Evolutionary conservation across 768 basidiomycete species (phyloP).

Genomic region (Psilocybe cubensis): DNA sequence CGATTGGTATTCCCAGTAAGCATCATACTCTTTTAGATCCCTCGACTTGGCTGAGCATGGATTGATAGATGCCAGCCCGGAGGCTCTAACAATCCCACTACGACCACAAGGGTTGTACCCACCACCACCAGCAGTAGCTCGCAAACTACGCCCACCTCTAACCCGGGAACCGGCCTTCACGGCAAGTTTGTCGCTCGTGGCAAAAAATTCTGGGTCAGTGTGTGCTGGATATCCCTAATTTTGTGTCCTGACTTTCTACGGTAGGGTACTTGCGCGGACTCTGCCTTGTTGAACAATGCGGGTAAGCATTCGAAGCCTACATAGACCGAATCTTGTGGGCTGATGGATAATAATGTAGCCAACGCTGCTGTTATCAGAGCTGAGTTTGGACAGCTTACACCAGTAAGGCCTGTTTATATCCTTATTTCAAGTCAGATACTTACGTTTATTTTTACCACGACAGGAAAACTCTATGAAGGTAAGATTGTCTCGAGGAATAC

Average conservation of each 20-base stretch:
- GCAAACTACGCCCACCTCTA: constrained; percentile 5
- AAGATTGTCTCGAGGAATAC: neutral
- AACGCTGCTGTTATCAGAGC: constrained; percentile 37
- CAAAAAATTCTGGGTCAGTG: constrained; percentile 36
- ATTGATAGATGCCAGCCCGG: constrained; percentile 17
- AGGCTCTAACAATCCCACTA: neutral
- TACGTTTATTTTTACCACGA: neutral
- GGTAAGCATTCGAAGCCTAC: constrained; percentile 16
- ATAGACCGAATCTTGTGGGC: neutral
- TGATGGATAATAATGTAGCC: constrained; percentile 20
- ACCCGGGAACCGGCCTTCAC: constrained; percentile 27
- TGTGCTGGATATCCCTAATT: neutral
- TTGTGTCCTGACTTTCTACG: neutral
- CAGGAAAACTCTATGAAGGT: constrained; percentile 50
- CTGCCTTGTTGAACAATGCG: constrained; percentile 33
- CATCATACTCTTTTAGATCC: neutral
- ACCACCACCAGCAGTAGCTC: constrained; percentile 1
- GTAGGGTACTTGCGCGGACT: constrained; percentile 29
- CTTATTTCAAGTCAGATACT: neutral
- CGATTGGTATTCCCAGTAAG: constrained; percentile 36
- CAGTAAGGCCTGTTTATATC: constrained; percentile 20
- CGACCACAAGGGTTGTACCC: constrained; percentile 3
- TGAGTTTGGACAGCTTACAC: constrained; percentile 46
- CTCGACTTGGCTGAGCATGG: neutral
- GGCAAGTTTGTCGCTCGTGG: constrained; percentile 33